phyloP scores from a whole-genome alignment of 768 basidiomycete species.

The Lactarius akahatsu region DNA sequence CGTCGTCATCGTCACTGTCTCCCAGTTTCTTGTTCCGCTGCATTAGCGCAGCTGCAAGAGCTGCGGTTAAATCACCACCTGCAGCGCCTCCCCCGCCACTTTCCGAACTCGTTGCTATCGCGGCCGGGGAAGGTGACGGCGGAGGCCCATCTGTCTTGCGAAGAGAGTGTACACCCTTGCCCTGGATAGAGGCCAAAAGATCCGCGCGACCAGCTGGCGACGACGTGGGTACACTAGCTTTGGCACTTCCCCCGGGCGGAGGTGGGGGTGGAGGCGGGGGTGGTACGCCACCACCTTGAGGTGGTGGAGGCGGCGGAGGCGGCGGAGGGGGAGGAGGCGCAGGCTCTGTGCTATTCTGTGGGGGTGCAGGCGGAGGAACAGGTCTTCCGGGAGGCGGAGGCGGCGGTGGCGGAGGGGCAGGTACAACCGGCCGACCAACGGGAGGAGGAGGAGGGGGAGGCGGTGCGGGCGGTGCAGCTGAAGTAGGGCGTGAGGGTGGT shows the following conservation, averaged over 20 bases:
- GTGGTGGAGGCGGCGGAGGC: conserved; percentile 34
- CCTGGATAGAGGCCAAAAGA: conserved; percentile 79
- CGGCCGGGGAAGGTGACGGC: conserved; percentile 31
- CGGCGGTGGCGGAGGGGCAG: conserved; percentile 31
- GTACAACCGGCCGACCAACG: conserved; percentile 31
- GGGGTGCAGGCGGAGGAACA: conserved; percentile 27
- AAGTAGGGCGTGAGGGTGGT: conserved; percentile 38
- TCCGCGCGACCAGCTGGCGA: conserved; percentile 61
- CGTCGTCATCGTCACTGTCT: conserved; percentile 52
- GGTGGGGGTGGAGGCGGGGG: conserved; percentile 46
- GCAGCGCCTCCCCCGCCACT: conserved; percentile 42
- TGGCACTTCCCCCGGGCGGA: conserved; percentile 48
- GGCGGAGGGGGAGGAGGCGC: conserved; percentile 39
- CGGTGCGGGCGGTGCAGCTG: conserved; percentile 34
- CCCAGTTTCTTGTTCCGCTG: conserved; percentile 85
- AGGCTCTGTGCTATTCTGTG: conserved; percentile 36
- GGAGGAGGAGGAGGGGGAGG: conserved; percentile 43
- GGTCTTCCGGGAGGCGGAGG: conserved; percentile 19
- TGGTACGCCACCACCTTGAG: conserved; percentile 34
- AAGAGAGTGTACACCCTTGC: conserved; percentile 69
- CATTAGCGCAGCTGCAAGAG: conserved; percentile 78
- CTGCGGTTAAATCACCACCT: conserved; percentile 76
- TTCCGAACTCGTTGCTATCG: conserved; percentile 38
- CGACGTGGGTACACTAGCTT: conserved; percentile 39
- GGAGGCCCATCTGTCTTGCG: conserved; percentile 50